Conservation (phyloP, 805 yeast species). For the Candida takata region DNA sequence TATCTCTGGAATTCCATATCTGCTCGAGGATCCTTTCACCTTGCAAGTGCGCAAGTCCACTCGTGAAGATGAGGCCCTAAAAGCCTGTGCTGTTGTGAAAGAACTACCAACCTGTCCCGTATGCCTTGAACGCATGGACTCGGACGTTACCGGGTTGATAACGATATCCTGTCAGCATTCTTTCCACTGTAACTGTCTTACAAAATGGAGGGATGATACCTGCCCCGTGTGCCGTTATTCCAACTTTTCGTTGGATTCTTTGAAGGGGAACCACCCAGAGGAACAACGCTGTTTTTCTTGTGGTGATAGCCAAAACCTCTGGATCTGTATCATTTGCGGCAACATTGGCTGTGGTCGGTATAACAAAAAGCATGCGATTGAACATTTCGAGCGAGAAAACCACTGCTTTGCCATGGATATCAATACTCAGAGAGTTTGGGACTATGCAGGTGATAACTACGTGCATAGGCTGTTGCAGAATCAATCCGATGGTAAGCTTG, state of each 20-base stretch:
- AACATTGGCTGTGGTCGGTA: conserved; percentile 90
- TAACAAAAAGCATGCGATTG: conserved; percentile 77
- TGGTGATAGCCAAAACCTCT: conserved; percentile 51
- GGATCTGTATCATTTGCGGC: conserved; percentile 91
- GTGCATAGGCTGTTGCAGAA: conserved; percentile 82
- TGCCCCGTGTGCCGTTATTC: conserved; percentile 91
- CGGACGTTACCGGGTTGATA: conserved; percentile 68
- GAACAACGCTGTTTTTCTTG: conserved; percentile 42
- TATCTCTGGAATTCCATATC: conserved; percentile 49
- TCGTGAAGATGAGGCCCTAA: conserved; percentile 8
- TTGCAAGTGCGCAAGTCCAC: conserved; percentile 15
- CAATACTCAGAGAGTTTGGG: conserved; percentile 85
- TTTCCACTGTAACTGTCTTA: conserved; percentile 81
- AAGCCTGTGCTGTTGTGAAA: conserved; percentile 24
- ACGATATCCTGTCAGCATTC: conserved; percentile 93
- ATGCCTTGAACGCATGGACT: conserved; percentile 82
- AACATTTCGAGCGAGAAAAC: conserved; percentile 68
- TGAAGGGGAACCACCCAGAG: conserved; percentile 15
- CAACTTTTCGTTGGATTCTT: conserved; percentile 27
- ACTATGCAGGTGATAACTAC: conserved; percentile 84
- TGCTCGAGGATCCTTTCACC: conserved; percentile 71
- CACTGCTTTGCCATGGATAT: conserved; percentile 93
- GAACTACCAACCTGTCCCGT: conserved; percentile 93
- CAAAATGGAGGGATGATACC: conserved; percentile 83
- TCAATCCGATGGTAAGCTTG: conserved; percentile 83